phyloP scores from a whole-genome alignment of 2,329 filamentous ascomycete genomes.

The Nemania sp. region DNA sequence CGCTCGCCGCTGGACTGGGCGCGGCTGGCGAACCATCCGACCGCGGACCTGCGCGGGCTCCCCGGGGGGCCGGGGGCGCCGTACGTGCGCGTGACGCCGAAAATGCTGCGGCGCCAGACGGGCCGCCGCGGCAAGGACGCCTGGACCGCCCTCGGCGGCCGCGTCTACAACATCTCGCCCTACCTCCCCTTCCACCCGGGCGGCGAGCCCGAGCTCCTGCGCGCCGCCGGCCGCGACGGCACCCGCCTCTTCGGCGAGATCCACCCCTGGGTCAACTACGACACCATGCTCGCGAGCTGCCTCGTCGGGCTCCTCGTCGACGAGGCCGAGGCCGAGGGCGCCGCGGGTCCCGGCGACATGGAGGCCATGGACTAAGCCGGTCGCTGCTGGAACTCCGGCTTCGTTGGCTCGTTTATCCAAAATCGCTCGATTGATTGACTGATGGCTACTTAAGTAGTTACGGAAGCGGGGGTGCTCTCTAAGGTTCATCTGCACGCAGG shows the following conservation, averaged over 20 bases:
- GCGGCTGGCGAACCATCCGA: conserved; percentile 66
- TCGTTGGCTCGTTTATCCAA: too few relatives aligned
- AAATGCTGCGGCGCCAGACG: conserved; percentile 75
- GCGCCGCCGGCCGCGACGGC: conserved; percentile 64
- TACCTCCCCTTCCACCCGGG: conserved; percentile 92
- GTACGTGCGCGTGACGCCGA: conserved; percentile 78
- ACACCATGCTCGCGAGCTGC: conserved; percentile 68
- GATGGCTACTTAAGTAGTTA: too few relatives aligned
- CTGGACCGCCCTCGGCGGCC: conserved; percentile 87
- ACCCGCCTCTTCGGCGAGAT: conserved; percentile 68
- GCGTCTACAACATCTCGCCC: conserved; percentile 91
- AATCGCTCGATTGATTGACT: too few relatives aligned
- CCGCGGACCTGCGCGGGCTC: conserved; percentile 69
- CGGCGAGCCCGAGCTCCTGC: conserved; percentile 73
- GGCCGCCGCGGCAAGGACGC: conserved; percentile 84
- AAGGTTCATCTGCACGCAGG: too few relatives aligned
- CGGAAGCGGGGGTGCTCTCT: too few relatives aligned
- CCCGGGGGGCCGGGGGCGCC: conserved; percentile 56
- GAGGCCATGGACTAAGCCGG: conserved; percentile 63
- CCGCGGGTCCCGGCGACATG: conserved; percentile 45
- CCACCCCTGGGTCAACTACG: conserved; percentile 74
- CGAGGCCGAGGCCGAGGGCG: conserved; percentile 48
- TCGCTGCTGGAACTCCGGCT: too few relatives aligned
- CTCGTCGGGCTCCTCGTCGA: conserved; percentile 66
- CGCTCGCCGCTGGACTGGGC: conserved; percentile 98